Percentiles rank a stretch among this genome's conserved stretches.
Conservation (phyloP, 2,329 filamentous ascomycete genomes). For the Madurella mycetomatis region DNA sequence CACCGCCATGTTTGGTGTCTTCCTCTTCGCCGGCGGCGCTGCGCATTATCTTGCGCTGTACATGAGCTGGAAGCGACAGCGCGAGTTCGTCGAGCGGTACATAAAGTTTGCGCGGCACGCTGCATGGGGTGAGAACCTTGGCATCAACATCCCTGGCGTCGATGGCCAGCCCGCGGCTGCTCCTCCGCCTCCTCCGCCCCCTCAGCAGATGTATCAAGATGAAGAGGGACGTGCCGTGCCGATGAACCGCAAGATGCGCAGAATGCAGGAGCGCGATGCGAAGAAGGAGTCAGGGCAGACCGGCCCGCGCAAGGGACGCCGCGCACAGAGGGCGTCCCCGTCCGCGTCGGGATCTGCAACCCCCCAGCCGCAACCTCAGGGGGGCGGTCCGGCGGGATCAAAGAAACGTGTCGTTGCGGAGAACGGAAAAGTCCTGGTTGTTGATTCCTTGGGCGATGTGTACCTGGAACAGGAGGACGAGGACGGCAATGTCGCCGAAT, state of each 20-base stretch:
- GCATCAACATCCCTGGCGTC: slow-evolving; percentile 59
- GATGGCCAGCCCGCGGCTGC: slow-evolving; percentile 41
- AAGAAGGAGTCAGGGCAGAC: slow-evolving; percentile 57
- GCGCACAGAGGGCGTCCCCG: slow-evolving; percentile 33
- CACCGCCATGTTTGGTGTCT: slow-evolving; percentile 74
- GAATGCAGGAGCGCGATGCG: slow-evolving; percentile 80
- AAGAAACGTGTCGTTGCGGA: slow-evolving; percentile 87
- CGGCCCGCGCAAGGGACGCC: slow-evolving; percentile 33
- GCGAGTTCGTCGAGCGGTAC: slow-evolving; percentile 87
- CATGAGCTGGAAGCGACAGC: slow-evolving; percentile 83
- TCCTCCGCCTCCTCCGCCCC: slow-evolving; percentile 41
- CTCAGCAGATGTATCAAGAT: slow-evolving; percentile 39
- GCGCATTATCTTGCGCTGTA: slow-evolving; percentile 83
- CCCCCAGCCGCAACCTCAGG: slow-evolving; percentile 46
- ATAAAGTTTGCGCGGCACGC: slow-evolving; percentile 82
- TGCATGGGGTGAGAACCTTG: slow-evolving; percentile 82
- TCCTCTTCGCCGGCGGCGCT: slow-evolving; percentile 76
- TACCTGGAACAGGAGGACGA: slow-evolving; percentile 91
- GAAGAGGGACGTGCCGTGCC: slow-evolving; percentile 48
- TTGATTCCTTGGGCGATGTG: slow-evolving; percentile 87
- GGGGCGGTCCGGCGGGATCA: slow-evolving; percentile 62
- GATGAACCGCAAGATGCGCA: slow-evolving; percentile 80
- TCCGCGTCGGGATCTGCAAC: slow-evolving; percentile 45
- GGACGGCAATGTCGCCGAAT: slow-evolving; percentile 78
- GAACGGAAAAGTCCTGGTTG: slow-evolving; percentile 92